phyloP scores from a whole-genome alignment of 2,329 filamentous ascomycete genomes.

The Cercospora nicotianae region DNA sequence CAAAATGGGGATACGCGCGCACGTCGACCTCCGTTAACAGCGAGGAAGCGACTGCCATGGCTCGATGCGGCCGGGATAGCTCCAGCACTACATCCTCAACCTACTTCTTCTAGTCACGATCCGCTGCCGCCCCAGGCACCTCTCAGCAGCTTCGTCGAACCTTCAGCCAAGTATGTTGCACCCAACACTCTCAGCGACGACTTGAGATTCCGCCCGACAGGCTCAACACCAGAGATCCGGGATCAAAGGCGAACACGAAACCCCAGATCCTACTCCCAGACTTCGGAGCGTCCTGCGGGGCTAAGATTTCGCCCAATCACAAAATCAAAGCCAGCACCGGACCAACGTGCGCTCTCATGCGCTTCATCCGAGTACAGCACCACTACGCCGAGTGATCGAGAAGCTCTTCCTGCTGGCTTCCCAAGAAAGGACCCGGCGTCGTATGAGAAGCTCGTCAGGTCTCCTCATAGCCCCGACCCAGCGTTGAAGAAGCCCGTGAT shows the following conservation, averaged over 20 bases:
- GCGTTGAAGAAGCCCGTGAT: neutral
- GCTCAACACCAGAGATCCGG: slow-evolving; percentile 25
- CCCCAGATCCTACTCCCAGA: slow-evolving; percentile 16
- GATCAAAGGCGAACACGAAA: neutral
- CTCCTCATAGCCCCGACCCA: neutral
- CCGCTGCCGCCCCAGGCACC: neutral
- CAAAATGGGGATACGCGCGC: neutral
- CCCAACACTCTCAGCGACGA: slow-evolving; percentile 14
- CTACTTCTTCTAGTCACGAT: neutral
- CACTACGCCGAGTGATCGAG: slow-evolving; percentile 14
- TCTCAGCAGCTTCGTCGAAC: neutral
- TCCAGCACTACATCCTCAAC: neutral
- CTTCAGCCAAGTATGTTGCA: neutral
- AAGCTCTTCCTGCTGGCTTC: slow-evolving; percentile 11
- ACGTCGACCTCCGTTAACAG: neutral
- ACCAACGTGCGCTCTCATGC: slow-evolving; percentile 12
- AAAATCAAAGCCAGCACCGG: slow-evolving; percentile 1
- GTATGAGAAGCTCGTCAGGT: slow-evolving; percentile 27
- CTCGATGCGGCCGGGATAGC: neutral
- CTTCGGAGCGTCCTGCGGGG: slow-evolving; percentile 13
- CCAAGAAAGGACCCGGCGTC: slow-evolving; percentile 28
- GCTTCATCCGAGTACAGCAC: slow-evolving; percentile 35
- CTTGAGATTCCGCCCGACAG: slow-evolving; percentile 25
- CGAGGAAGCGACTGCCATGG: slow-evolving; percentile 33
- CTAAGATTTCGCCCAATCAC: neutral